Conservation (phyloP, 2,329 filamentous ascomycete genomes). For the Penicillium glabrum region DNA sequence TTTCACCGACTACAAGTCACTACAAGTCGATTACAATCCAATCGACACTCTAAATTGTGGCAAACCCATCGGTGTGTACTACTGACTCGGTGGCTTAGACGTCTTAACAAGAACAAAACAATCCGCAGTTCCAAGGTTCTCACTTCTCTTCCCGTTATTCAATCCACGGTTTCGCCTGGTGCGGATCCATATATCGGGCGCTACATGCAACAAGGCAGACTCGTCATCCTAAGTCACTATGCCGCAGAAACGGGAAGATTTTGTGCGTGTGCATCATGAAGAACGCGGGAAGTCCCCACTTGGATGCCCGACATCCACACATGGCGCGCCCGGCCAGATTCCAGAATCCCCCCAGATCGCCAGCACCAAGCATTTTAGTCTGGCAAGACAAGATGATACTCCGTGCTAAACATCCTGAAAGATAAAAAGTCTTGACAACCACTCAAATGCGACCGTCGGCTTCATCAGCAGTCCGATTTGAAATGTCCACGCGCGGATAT, state of each 20-base stretch:
- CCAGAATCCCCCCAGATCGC: not conserved
- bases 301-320: not conserved
- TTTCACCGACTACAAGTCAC: not conserved
- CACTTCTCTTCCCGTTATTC: not conserved
- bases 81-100: conserved; percentile 4
- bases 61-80: conserved; percentile 6
- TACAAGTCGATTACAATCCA: not conserved
- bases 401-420: not conserved
- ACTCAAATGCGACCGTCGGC: not conserved
- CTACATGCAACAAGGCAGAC: not conserved
- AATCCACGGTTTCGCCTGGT: not conserved
- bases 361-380: not conserved
- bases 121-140: not conserved
- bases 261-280: not conserved
- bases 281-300: not conserved
- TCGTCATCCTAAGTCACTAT: not conserved
- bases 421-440: not conserved
- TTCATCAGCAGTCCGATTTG: not conserved
- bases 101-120: not conserved
- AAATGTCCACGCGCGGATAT: not conserved
- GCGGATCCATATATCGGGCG: not conserved
- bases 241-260: not conserved
- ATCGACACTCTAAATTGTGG: conserved; percentile 7
- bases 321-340: not conserved
- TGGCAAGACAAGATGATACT: not conserved